Evolutionary conservation across 192 early-diverging fungal genomes (phyloP).

Genomic region (Linnemannia zychae): DNA sequence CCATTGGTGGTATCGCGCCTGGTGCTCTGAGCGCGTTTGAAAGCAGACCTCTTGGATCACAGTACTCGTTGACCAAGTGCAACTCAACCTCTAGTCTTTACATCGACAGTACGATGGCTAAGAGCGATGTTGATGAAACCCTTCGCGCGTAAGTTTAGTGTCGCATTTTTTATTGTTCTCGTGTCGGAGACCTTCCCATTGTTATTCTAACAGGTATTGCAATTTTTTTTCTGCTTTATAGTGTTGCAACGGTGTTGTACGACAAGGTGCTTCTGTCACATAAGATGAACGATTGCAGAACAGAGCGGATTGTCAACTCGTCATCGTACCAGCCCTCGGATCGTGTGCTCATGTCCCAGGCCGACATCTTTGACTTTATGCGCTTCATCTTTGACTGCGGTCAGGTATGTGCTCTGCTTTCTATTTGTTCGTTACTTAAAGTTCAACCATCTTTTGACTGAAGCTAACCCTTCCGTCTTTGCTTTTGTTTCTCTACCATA

Average conservation of each 20-base stretch:
- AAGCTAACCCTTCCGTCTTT: not conserved
- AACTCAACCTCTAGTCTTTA: conserved; percentile 55
- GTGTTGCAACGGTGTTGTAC: conserved; percentile 42
- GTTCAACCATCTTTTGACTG: not conserved
- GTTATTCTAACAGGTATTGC: not conserved
- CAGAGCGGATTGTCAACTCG: conserved; percentile 47
- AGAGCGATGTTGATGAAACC: conserved; percentile 52
- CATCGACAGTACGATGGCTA: conserved; percentile 53
- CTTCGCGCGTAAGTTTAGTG: conserved; percentile 41
- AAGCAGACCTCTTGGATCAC: conserved; percentile 20
- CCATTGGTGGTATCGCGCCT: conserved; percentile 31
- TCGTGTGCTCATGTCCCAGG: conserved; percentile 38
- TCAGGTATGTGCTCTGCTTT: conserved; percentile 39
- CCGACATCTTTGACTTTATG: conserved; percentile 74
- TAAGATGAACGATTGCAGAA: conserved; percentile 34
- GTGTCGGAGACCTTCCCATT: not conserved
- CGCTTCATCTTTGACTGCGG: conserved; percentile 76
- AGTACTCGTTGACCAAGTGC: conserved; percentile 49
- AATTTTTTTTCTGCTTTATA: conserved; percentile 6
- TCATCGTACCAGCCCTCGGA: conserved; percentile 41
- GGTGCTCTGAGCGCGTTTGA: conserved; percentile 38
- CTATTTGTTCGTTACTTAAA: not conserved
- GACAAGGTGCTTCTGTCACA: conserved; percentile 51
- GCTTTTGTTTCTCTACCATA: not conserved
- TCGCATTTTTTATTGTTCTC: not conserved